Percentiles rank a stretch among this genome's conserved stretches.
Conservation (phyloP, 441 rosid genomes). For the Aquilaria agallochum region DNA sequence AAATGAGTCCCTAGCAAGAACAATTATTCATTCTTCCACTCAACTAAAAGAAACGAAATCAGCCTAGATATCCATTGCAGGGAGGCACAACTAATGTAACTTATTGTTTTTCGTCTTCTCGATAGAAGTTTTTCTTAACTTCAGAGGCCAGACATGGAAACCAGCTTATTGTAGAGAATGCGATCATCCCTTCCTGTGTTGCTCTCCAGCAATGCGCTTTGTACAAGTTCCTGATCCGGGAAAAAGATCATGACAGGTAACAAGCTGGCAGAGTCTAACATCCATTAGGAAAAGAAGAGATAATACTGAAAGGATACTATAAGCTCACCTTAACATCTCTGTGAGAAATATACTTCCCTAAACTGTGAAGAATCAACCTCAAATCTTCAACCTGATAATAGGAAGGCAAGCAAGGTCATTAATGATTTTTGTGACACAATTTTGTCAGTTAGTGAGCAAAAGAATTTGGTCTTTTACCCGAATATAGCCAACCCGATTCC, state of each 20-base stretch:
- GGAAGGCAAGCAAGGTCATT: not conserved
- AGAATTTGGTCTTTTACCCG: slow-evolving; percentile 44
- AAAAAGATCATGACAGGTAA: slow-evolving; percentile 5
- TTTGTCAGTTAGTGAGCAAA: not conserved
- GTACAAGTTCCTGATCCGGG: slow-evolving; percentile 78
- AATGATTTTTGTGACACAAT: no score
- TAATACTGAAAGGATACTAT: not conserved
- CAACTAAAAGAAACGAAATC: no score
- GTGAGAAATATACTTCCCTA: slow-evolving; percentile 84
- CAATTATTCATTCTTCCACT: no score
- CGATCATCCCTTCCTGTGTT: slow-evolving; percentile 94
- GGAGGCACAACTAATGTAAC: no score
- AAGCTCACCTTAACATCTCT: slow-evolving; percentile 83
- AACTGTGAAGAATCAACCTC: slow-evolving; percentile 81
- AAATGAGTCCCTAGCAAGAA: no score
- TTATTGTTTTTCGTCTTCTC: not conserved
- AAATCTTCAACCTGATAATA: slow-evolving; percentile 84
- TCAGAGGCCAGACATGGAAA: slow-evolving; percentile 45
- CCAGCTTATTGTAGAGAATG: slow-evolving; percentile 79
- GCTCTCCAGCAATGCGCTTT: slow-evolving; percentile 88
- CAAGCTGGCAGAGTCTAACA: not conserved
- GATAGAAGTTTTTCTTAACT: not conserved
- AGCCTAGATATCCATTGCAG: no score
- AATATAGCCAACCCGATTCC: slow-evolving; percentile 79
- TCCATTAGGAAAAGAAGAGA: not conserved